A percentile compares a stretch with the other conserved stretches of the same genome.
Evolutionary conservation across 371 early-diverging fungal genomes (phyloP).

Genomic region (Zancudomyces culisetae): DNA sequence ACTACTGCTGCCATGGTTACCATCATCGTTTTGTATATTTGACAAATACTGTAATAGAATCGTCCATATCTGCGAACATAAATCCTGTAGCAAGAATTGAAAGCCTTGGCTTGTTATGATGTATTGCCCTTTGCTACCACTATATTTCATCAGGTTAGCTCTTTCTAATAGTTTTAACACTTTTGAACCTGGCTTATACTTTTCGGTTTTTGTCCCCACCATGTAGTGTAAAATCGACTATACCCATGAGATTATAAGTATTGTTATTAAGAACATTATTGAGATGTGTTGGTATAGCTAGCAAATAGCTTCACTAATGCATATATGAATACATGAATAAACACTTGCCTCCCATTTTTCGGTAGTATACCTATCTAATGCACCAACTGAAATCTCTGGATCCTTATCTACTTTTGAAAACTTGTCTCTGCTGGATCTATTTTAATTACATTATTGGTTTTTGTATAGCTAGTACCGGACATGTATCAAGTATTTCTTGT

Average conservation of each 20-base stretch:
- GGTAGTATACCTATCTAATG: conserved; percentile 35
- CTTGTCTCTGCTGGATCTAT: conserved; percentile 44
- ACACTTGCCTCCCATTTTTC: conserved; percentile 58
- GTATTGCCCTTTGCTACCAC: conserved; percentile 10
- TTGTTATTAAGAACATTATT: not conserved
- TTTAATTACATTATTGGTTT: conserved; percentile 69
- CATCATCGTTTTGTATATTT: no score
- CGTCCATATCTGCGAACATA: conserved; percentile 86
- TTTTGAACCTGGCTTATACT: conserved; percentile 43
- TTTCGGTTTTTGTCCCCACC: conserved; percentile 64
- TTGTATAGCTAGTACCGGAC: conserved; percentile 10
- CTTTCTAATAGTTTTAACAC: conserved; percentile 53
- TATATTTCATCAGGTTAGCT: conserved; percentile 54
- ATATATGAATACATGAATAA: not conserved
- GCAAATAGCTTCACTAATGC: no score
- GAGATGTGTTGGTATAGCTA: no score
- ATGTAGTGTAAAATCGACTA: conserved; percentile 70
- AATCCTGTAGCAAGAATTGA: conserved; percentile 85
- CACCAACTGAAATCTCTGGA: conserved; percentile 1
- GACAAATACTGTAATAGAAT: conserved; percentile 82
- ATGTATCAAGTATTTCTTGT: not conserved
- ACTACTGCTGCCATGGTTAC: not conserved
- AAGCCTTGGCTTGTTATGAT: conserved; percentile 88
- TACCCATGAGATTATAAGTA: not conserved
- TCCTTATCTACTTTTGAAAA: conserved; percentile 46